phyloP scores from a whole-genome alignment of 2,329 filamentous ascomycete genomes.

The Aspergillus awamori region DNA sequence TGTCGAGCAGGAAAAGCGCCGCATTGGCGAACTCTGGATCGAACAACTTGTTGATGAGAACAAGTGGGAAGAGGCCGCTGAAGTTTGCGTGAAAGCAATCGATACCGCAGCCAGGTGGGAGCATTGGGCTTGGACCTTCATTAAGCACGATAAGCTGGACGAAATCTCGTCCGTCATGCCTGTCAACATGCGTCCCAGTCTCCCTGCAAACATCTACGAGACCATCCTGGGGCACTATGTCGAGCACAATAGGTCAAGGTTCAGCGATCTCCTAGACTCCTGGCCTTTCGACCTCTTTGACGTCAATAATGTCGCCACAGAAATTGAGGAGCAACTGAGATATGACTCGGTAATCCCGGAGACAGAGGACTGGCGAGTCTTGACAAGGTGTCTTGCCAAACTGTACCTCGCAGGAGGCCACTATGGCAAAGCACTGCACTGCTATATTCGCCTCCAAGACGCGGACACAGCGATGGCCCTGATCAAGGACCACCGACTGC shows the following conservation, averaged over 20 bases:
- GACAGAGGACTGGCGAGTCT: slow-evolving; percentile 82
- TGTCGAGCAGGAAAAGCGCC: slow-evolving; percentile 81
- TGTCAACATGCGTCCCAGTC: slow-evolving; percentile 72
- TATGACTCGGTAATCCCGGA: slow-evolving; percentile 75
- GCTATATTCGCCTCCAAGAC: slow-evolving; percentile 88
- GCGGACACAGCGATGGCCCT: slow-evolving; percentile 85
- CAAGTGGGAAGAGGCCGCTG: slow-evolving; percentile 77
- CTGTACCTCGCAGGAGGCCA: slow-evolving; percentile 81
- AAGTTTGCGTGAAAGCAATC: slow-evolving; percentile 80
- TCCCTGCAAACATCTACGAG: slow-evolving; percentile 84
- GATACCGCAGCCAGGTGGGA: slow-evolving; percentile 83
- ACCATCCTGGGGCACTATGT: slow-evolving; percentile 88
- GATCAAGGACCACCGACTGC: slow-evolving; percentile 85
- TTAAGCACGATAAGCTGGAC: slow-evolving; percentile 80
- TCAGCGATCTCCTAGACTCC: slow-evolving; percentile 75
- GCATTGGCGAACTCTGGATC: slow-evolving; percentile 92
- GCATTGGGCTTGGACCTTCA: slow-evolving; percentile 93
- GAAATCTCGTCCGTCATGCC: slow-evolving; percentile 88
- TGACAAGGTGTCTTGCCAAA: slow-evolving; percentile 84
- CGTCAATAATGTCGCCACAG: slow-evolving; percentile 71
- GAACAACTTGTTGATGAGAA: slow-evolving; percentile 75
- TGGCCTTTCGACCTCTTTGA: slow-evolving; percentile 89
- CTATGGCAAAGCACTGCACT: slow-evolving; percentile 80
- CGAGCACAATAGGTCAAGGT: slow-evolving; percentile 70
- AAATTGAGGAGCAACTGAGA: slow-evolving; percentile 79